Evolutionary conservation across 164 flowering plant species (phyloP).

Genomic region (Chimonanthus salicifolius): DNA sequence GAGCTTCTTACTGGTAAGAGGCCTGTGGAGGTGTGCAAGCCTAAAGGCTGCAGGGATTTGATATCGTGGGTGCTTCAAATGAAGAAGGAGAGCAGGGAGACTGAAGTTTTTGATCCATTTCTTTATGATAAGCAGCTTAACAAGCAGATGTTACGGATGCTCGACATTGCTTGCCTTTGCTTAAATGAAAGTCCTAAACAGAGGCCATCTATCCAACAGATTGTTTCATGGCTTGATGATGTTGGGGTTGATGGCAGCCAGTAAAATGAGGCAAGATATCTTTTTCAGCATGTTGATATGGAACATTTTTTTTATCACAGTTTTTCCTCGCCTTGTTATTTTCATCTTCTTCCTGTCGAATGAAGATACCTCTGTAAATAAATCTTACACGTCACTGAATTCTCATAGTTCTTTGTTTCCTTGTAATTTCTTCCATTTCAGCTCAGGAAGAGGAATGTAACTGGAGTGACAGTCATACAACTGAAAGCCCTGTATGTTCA

Average conservation of each 20-base stretch:
- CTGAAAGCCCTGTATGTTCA: background rate
- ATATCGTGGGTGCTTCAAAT: conserved; percentile 72
- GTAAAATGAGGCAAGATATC: background rate
- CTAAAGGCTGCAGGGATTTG: conserved; percentile 55
- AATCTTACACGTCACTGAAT: background rate
- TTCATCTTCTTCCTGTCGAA: background rate
- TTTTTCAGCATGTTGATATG: background rate
- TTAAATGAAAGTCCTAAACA: conserved; percentile 49
- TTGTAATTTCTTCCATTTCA: background rate
- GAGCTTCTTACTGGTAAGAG: conserved; percentile 82
- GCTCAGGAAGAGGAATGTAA: conserved; percentile 5
- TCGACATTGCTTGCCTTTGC: conserved; percentile 66
- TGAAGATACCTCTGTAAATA: conserved; percentile 14
- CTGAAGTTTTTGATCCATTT: conserved; percentile 60
- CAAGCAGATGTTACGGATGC: conserved; percentile 39
- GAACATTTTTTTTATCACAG: background rate
- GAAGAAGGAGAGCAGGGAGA: conserved; percentile 56
- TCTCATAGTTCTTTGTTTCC: conserved; percentile 7
- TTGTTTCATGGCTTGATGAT: conserved; percentile 62
- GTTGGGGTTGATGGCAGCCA: conserved; percentile 18
- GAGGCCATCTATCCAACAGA: conserved; percentile 55
- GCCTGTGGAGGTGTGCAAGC: conserved; percentile 78
- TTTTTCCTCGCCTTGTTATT: background rate
- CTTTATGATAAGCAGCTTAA: conserved; percentile 46
- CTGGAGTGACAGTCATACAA: background rate